Base-by-base conservation (phyloP, 148 eudicot genomes). In the Silene uniflora region DNA sequence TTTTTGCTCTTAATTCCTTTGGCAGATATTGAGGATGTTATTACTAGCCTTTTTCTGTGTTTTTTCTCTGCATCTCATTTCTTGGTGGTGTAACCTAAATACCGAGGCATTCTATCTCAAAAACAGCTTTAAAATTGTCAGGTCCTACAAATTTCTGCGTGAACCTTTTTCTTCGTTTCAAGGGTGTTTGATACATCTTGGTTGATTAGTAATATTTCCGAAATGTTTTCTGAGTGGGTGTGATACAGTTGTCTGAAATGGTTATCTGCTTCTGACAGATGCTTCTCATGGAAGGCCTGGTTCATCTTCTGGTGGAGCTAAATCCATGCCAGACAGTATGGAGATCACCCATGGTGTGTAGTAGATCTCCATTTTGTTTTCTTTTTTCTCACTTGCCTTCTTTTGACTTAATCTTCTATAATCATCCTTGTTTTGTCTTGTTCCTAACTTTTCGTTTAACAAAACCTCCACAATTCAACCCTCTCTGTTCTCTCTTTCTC, bases 231-330 rank as follows among this genome's bases (percentile, higher is more conserved):
- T 42, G 18, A 62, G 4, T 14, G 29, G 68, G 23, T 19, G 54
- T 39, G 25, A 13, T 76, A 52, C 12, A 19, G 9, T 73, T 49
- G 54, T 76, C 58, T 79, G 19, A 66, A 66, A 10, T 44, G 32
- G 21, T 80, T 47, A 11, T 70, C 61, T 64, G 44, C 75, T 19
- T 44, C 22, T 83, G 81, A 18, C 87, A 89, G 93, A 89, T 78
- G 82, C 77, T 78, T 73, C 85, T 69, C 78, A 79, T 75, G 77
- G 80, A 70, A 85, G 86, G 73, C 96, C 90, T 24, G 86, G 85
- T 78, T 90, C 91, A 71, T 83, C 95, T 69, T 85, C 93, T 75
- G 86, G 87, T 47, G 79, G 79, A 73, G 78, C 77, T 73, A 70
- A 78, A 67, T 62, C 82, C 18, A 80, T 72, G 49, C 60, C 81